phyloP scores from a whole-genome alignment of 225 moss, liverwort and hornwort species.

The Bryoerythrophyllum caledonicum region DNA sequence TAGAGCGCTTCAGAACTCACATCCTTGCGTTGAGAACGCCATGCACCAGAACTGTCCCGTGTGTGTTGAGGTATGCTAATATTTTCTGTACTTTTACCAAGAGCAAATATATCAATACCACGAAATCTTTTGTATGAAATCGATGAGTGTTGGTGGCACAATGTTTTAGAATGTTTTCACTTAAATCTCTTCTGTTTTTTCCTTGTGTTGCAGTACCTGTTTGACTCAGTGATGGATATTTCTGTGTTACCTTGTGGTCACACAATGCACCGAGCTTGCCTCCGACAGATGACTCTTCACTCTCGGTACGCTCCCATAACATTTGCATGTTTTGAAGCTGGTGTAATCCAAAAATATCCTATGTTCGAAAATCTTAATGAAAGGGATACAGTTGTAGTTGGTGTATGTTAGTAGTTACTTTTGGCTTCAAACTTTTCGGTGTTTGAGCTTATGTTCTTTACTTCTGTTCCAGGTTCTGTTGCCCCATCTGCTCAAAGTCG shows the following conservation, averaged over 20 bases:
- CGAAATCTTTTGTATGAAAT: too few relatives aligned
- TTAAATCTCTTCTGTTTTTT: background rate
- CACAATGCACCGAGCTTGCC: slow-evolving; percentile 87
- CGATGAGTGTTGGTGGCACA: too few relatives aligned
- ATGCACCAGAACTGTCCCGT: slow-evolving; percentile 99
- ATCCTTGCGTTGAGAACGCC: slow-evolving; percentile 66
- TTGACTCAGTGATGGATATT: slow-evolving; percentile 84
- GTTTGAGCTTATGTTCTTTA: too few relatives aligned
- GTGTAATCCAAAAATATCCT: too few relatives aligned
- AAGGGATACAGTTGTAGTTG: too few relatives aligned
- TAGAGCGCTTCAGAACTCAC: slow-evolving; percentile 33
- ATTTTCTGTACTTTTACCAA: background rate
- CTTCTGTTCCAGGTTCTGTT: slow-evolving; percentile 49
- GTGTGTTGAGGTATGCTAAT: slow-evolving; percentile 74
- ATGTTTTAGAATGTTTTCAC: too few relatives aligned
- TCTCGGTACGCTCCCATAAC: slow-evolving; percentile 52
- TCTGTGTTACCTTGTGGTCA: slow-evolving; percentile 90
- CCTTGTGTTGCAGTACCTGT: slow-evolving; percentile 70
- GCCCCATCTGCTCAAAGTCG: slow-evolving; percentile 87
- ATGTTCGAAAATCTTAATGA: too few relatives aligned
- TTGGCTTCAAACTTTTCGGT: too few relatives aligned
- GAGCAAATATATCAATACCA: too few relatives aligned
- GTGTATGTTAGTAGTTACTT: too few relatives aligned
- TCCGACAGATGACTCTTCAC: slow-evolving; percentile 78
- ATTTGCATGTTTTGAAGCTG: background rate